Base-by-base conservation (phyloP, 371 early-diverging fungal genomes). In the Mortierella sp. region DNA sequence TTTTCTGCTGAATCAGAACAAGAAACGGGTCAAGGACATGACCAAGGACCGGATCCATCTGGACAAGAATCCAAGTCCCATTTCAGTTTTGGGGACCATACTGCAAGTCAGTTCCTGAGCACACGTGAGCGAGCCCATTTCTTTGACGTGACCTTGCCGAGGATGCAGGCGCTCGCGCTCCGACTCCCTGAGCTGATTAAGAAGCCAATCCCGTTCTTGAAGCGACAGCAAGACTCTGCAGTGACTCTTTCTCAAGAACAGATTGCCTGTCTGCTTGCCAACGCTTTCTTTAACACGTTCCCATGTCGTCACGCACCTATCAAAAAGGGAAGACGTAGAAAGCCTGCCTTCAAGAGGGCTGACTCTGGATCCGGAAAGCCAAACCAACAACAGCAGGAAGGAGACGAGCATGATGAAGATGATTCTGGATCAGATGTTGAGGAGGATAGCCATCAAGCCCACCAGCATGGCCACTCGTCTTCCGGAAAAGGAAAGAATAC, bases 271-370 rank as follows among this genome's bases (percentile, higher is more conserved):
- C 59, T 88, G 12, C 70, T 85, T 9, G 84, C 86, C 45, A 83
- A 86, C 61, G 86, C 86, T 16, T 87, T 88, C 74, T 85, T 87
- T 58, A 84, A 86, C 67, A 85, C 85, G 0, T 82, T 86, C 53
- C 83, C 85, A 4, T 68, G 80, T 16, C 81, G 83, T 15, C 57
- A 67, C 18, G 52, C 62, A 0, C 79, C 79, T 6, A 62, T 60
- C 64, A 72, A 68, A 26, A 23, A 37, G 7, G 26, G 21, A 47
- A 21, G 60, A 7, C 48, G 66, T 7, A 71, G 64, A 44, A 70
- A 50, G 46, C 48, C 64, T 0, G 48, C 19, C 1, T 52, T 43
- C 15, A 47, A 55, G 43, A 37, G 53, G 5, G 60, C 29, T 21
- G 48, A 45, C 58, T 68, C 64, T 9, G 60, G 57, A 23, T 37